Evolutionary conservation across 805 yeast species (phyloP).

Genomic region (Yarrowia porcina): DNA sequence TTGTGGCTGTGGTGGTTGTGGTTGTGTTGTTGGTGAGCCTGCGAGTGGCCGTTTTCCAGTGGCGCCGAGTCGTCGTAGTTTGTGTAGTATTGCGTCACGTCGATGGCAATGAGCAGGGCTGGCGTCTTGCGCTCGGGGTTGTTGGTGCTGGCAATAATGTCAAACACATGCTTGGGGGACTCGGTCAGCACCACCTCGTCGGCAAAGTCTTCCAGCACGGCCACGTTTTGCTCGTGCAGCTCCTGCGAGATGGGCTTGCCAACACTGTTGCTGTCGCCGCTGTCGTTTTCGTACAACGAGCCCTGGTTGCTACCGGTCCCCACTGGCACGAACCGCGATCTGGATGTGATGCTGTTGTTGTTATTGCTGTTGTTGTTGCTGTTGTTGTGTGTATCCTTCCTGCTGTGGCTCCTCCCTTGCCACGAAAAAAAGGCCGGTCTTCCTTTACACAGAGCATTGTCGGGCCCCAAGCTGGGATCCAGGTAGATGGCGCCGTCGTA

Average conservation of each 20-base stretch:
- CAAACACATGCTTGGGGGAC: slow-evolving; percentile 20
- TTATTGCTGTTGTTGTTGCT: background rate
- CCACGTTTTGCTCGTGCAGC: slow-evolving; percentile 6
- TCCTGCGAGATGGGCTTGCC: background rate
- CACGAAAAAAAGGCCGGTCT: background rate
- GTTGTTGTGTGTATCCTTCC: background rate
- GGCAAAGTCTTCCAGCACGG: background rate
- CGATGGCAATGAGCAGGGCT: slow-evolving; percentile 17
- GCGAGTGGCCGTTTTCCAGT: background rate
- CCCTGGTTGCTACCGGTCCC: background rate
- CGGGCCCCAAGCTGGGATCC: slow-evolving; percentile 9
- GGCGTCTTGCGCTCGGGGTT: background rate
- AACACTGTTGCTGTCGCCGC: background rate
- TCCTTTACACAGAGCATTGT: background rate
- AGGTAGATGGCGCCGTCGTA: slow-evolving; percentile 25
- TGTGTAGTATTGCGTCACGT: slow-evolving; percentile 13
- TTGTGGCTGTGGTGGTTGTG: background rate
- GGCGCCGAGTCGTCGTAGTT: background rate
- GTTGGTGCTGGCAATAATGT: slow-evolving; percentile 1
- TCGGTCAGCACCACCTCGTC: slow-evolving; percentile 13
- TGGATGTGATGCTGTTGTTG: background rate
- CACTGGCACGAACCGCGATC: slow-evolving; percentile 10
- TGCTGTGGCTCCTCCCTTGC: background rate
- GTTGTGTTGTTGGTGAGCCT: too few species aligned
- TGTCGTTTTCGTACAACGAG: background rate